Base-by-base conservation (phyloP, 2,329 filamentous ascomycete species). In the Curvularia sp. region DNA sequence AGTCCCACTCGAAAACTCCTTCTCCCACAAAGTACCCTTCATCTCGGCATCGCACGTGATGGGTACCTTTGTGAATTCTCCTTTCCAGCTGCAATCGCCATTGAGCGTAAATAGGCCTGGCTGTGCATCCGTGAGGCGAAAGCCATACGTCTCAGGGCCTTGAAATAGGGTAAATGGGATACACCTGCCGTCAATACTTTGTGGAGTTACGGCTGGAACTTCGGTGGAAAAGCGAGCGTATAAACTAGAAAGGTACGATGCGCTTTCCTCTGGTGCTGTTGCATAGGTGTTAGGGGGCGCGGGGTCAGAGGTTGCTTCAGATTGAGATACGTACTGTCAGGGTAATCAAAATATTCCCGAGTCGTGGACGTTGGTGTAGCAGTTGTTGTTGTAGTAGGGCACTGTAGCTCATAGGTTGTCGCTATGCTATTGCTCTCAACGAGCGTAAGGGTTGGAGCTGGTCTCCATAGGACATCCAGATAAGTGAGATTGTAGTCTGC, bases 171-270 rank as follows among this genome's bases (percentile, higher is more conserved):
- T 58, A 10, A 58, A 50, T 3, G 55, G 55, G 7, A 46, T 39
- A 41, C 55, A 58, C 2, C 9, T 15, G 8, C 5, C 35, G 13
- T 31, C 18, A 5, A 33, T 33, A 6, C 4, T 15, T n/a, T 24
- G 22, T 12, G 55, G 55, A 15, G 50, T 50, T 4, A 18, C 31
- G 13, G 12, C 84, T 83, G 5, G 75, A 24, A 54, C 20, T 5
- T 46, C 50, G 12, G 46, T 58, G 10, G 50, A 55, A n/a, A 18
- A 22, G 26, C 30, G 9, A 39, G 28, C 24, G 15, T 10, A 3
- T 2, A 41, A 35, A 12, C 31, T 33, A 33, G 31, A 33, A 33
- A 33, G 5, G 10, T 9, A 13, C 15, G 13, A 6, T 3, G 31
- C 31, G 12, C 13, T 33, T 33, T 33, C 31, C 12, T 33, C 31